A percentile compares a stretch with the other conserved stretches of the same genome.
phyloP scores from a whole-genome alignment of 2,329 filamentous ascomycete genomes.

The Thyridium curvatum region DNA sequence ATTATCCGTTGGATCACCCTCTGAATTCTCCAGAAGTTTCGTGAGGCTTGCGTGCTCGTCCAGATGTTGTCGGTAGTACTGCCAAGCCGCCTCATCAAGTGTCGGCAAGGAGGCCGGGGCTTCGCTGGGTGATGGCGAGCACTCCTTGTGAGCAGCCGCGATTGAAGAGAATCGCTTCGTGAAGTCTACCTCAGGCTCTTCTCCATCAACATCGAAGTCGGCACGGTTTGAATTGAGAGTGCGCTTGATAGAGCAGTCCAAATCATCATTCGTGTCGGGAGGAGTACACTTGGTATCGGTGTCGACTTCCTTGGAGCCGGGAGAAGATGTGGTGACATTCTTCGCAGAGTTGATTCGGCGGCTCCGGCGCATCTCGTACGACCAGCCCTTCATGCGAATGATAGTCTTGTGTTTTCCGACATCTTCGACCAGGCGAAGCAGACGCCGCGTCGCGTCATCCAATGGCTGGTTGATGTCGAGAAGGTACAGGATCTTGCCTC shows the following conservation, averaged over 20 bases:
- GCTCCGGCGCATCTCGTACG: slow-evolving; percentile 21
- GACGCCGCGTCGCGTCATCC: slow-evolving; percentile 36
- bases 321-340: slow-evolving; percentile 1
- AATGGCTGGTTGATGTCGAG: slow-evolving; percentile 41
- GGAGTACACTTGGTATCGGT: neutral
- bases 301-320: neutral
- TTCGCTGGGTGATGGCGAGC: too few species aligned
- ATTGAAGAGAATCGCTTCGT: slow-evolving; percentile 3
- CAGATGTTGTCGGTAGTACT: slow-evolving; percentile 26
- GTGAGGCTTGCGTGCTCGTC: slow-evolving; percentile 25
- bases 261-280: too few species aligned
- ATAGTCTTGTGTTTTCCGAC: slow-evolving; percentile 26
- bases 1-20: slow-evolving; percentile 12
- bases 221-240: too few species aligned
- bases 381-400: slow-evolving; percentile 34
- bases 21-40: slow-evolving; percentile 24
- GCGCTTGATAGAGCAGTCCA: too few species aligned
- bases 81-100: slow-evolving; percentile 36
- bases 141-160: too few species aligned
- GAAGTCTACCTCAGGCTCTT: slow-evolving; percentile 11
- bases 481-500: slow-evolving; percentile 33
- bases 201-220: too few species aligned
- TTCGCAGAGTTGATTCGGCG: neutral
- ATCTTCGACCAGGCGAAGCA: slow-evolving; percentile 27
- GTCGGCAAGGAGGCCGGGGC: slow-evolving; percentile 20